Base-by-base conservation (phyloP, 148 eudicot genomes). In the Chenopodium formosanum region DNA sequence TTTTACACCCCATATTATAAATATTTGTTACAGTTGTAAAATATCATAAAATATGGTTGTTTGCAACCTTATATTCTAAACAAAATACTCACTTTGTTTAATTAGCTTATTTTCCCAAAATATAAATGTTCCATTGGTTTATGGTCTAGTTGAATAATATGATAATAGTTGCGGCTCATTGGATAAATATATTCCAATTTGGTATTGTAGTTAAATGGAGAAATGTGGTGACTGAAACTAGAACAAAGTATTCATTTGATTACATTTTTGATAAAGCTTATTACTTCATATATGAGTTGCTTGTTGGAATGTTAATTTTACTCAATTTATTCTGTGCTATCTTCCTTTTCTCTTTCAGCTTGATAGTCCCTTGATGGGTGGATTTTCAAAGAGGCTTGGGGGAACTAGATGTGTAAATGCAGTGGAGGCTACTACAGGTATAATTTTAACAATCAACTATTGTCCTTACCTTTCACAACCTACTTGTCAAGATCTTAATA, bases 351-450 rank as follows among this genome's bases (percentile, higher is more conserved):
- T 31, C 65, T 69, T 84, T 69, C 90, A 93, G 95, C 64, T 83
- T 75, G 83, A 80, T 31, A 77, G 84, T 56, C 82, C 89, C 82
- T 81, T 84, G 74, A 80, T 90, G 50, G 88, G 82, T 71, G 89
- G 87, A 19, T 85, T 95, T 74, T 84, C 86, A 80, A 68, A 53
- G 56, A 89, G 81, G 66, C 88, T 92, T 53, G 97, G 93, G 37
- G 98, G 96, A 77, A 83, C 73, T 68, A 87, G 68, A 79, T 90
- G 96, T 85, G 74, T 84, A 32, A 84, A 75, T 80, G 86, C 89
- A 32, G 1, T 58, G 40, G 96, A 93, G 86, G 91, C 89, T 68
- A 89, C 84, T 62, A 85, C 82, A 91, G 98, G 98, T 95, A 82
- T 75, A 44, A 62, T 47, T 56, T 20, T 66, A 16, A 13, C 1